These are phyloP conservation scores for Citrus maxima DNA, from an alignment of 345 rosid species.

Conservation along the genomic window DNA sequence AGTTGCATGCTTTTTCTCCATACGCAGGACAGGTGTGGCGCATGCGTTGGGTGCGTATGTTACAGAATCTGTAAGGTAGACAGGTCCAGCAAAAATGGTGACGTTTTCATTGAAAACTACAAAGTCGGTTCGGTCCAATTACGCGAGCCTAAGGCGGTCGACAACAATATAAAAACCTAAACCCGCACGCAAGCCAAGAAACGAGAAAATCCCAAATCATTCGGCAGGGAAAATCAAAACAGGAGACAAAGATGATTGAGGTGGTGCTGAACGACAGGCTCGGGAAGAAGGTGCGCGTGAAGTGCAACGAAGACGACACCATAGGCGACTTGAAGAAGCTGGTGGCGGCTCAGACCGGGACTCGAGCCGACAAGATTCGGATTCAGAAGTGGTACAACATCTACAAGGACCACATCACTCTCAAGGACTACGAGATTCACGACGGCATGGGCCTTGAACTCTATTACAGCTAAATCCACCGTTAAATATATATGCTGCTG, in stretches of 20 bases:
- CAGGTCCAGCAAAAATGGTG: background rate
- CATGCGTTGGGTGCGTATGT: no score
- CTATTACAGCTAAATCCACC: conserved; percentile 45
- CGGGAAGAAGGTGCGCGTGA: conserved; percentile 77
- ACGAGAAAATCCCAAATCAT: background rate
- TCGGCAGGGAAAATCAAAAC: background rate
- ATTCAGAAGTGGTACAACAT: conserved; percentile 68
- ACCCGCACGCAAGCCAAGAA: background rate
- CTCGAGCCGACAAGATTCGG: conserved; percentile 47
- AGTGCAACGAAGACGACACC: conserved; percentile 82
- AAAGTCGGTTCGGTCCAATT: background rate
- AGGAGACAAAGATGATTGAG: conserved; percentile 51
- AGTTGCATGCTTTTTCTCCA: no score
- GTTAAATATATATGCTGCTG: background rate
- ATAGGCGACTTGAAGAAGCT: conserved; percentile 82
- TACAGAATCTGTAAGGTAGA: no score
- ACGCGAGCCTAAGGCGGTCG: background rate
- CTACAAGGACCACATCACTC: conserved; percentile 80
- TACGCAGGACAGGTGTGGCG: no score
- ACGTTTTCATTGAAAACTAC: background rate
- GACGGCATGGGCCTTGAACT: conserved; percentile 90
- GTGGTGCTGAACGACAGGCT: conserved; percentile 71
- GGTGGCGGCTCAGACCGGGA: conserved; percentile 74
- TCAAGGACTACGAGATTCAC: conserved; percentile 72
- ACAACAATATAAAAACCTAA: background rate